These are phyloP conservation scores for Ceriops zippeliana DNA, from an alignment of 345 rosid genomes.

Conservation along the genomic window DNA sequence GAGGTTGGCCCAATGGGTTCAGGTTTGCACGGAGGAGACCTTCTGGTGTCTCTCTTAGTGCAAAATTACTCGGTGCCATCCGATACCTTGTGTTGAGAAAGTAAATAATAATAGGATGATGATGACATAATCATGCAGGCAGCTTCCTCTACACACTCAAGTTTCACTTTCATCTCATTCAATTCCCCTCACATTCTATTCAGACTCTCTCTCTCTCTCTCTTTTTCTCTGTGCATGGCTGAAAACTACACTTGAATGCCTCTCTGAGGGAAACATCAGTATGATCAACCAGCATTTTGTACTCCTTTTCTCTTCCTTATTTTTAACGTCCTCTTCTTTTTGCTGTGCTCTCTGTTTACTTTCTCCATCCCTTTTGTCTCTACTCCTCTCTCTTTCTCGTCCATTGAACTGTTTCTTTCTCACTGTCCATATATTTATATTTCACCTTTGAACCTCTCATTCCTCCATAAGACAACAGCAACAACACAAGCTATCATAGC, in stretches of 20 bases:
- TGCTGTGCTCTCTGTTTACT: constrained; percentile 20
- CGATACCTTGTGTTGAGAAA: constrained; percentile 23
- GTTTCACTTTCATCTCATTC: constrained; percentile 26
- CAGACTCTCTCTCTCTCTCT: constrained; percentile 9
- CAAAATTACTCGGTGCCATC: constrained; percentile 5
- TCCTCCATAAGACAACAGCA: background rate
- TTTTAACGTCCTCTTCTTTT: constrained; percentile 13
- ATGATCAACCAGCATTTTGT: constrained; percentile 31
- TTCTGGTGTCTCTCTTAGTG: background rate
- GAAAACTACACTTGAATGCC: constrained; percentile 43
- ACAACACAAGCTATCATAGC: background rate
- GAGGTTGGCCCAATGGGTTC: background rate
- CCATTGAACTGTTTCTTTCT: background rate
- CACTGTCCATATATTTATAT: background rate
- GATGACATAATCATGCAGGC: constrained; percentile 42
- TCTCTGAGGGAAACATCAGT: constrained; percentile 45
- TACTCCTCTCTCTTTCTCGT: background rate
- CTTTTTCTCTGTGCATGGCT: constrained; percentile 20
- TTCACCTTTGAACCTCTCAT: background rate
- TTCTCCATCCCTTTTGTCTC: constrained; percentile 8
- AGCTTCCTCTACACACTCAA: background rate
- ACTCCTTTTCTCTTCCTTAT: constrained; percentile 22
- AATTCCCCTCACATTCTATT: background rate
- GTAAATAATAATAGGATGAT: constrained; percentile 26
- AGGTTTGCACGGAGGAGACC: background rate